These are phyloP conservation scores for Boletus patriciae DNA, from an alignment of 768 basidiomycete species.

Conservation along the genomic window DNA sequence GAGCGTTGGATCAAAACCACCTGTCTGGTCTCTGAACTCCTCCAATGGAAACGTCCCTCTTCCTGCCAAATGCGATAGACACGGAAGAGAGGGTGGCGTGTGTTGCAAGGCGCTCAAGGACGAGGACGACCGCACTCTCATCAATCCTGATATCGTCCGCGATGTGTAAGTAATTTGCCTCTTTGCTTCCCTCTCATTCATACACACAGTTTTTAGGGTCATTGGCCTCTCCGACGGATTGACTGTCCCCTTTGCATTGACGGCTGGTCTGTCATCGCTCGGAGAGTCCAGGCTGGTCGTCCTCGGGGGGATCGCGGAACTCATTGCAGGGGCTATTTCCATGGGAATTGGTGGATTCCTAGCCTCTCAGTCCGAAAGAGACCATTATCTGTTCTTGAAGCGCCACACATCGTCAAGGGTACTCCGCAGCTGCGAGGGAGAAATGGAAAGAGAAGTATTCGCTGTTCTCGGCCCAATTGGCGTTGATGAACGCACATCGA, in stretches of 20 bases:
- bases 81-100: conserved; percentile 56
- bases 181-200: background rate
- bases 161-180: conserved; percentile 61
- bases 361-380: conserved; percentile 94
- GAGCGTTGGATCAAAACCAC: conserved; percentile 38
- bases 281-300: conserved; percentile 92
- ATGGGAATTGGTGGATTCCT: conserved; percentile 99
- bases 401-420: conserved; percentile 79
- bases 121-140: conserved; percentile 74
- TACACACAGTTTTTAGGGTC: conserved; percentile 46
- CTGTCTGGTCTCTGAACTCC: conserved; percentile 65
- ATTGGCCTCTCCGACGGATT: conserved; percentile 91
- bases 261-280: conserved; percentile 85
- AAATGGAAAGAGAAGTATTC: conserved; percentile 94
- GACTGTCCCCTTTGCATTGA: conserved; percentile 89
- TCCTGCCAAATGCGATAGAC: conserved; percentile 56
- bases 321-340: conserved; percentile 93
- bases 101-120: conserved; percentile 89
- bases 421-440: conserved; percentile 84
- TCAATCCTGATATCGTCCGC: conserved; percentile 85
- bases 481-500: conserved; percentile 78
- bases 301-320: conserved; percentile 91
- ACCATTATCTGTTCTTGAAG: conserved; percentile 84
- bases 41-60: conserved; percentile 46
- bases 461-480: conserved; percentile 88